Evolutionary conservation across 768 basidiomycete genomes (phyloP).

Genomic region (Russula dissimulans): DNA sequence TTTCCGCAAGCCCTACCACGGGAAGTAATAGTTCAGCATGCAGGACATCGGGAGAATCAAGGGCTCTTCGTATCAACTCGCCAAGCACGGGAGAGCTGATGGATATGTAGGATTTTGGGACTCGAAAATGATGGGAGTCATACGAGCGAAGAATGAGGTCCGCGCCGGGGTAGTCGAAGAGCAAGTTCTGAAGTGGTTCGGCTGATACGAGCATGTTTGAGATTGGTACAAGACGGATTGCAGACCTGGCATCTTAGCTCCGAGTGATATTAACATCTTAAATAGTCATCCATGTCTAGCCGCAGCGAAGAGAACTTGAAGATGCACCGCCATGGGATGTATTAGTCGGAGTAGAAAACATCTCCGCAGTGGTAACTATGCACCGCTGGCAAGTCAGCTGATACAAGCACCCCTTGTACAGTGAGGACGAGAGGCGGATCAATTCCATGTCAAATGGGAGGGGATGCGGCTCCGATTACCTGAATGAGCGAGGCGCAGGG

Average conservation of each 20-base stretch:
- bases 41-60: neutral
- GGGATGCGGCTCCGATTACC: too few relatives aligned
- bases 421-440: too few relatives aligned
- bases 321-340: too few relatives aligned
- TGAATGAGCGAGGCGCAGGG: too few relatives aligned
- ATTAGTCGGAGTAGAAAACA: too few relatives aligned
- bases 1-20: neutral
- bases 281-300: too few relatives aligned
- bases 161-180: conserved; percentile 25
- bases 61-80: neutral
- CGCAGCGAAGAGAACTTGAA: too few relatives aligned
- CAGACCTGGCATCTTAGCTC: neutral
- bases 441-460: too few relatives aligned
- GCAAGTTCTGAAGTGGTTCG: neutral
- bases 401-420: too few relatives aligned
- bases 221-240: neutral
- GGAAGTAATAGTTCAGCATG: neutral
- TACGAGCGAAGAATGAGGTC: conserved; percentile 36
- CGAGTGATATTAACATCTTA: too few relatives aligned
- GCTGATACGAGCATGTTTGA: neutral
- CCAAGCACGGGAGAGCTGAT: conserved; percentile 35
- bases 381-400: too few relatives aligned
- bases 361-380: too few relatives aligned
- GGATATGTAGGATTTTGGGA: conserved; percentile 35
- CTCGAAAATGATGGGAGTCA: conserved; percentile 35